Percentiles rank a stretch among this genome's conserved stretches.
Conservation (phyloP, 192 early-diverging fungal genomes). For the Hyaloraphidium curvatum region DNA sequence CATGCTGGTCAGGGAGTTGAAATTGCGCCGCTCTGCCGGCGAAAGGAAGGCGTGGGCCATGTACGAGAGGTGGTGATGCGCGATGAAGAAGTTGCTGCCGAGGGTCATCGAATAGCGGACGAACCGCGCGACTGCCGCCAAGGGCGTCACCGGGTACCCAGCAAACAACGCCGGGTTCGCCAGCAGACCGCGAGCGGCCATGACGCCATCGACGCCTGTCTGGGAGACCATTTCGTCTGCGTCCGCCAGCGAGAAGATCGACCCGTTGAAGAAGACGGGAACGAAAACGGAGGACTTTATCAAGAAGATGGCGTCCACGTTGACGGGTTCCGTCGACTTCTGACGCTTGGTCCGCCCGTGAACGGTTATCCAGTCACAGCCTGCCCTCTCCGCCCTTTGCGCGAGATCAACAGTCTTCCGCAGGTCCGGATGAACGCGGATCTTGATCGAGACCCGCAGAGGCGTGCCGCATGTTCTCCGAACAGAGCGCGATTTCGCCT, state of each 20-base stretch:
- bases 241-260: slow-evolving; percentile 52
- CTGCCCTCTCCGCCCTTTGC: slow-evolving; percentile 59
- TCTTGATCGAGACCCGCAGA: slow-evolving; percentile 72
- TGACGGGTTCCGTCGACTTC: slow-evolving; percentile 61
- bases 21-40: slow-evolving; percentile 51
- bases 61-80: slow-evolving; percentile 91
- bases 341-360: slow-evolving; percentile 74
- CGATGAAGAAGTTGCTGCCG: slow-evolving; percentile 66
- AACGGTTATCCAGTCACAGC: slow-evolving; percentile 73
- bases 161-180: slow-evolving; percentile 88
- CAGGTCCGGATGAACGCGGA: slow-evolving; percentile 58
- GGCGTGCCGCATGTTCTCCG: slow-evolving; percentile 14
- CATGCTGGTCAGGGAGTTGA: slow-evolving; percentile 59
- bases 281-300: slow-evolving; percentile 39
- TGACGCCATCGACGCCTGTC: slow-evolving; percentile 73
- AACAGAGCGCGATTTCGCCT: slow-evolving; percentile 19
- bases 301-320: slow-evolving; percentile 32
- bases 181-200: slow-evolving; percentile 78
- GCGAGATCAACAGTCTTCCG: slow-evolving; percentile 68
- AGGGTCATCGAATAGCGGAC: slow-evolving; percentile 46
- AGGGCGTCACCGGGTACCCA: slow-evolving; percentile 54
- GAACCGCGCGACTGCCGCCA: slow-evolving; percentile 35
- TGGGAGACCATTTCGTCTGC: slow-evolving; percentile 51
- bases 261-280: slow-evolving; percentile 78
- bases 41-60: slow-evolving; percentile 54